Percentiles rank a stretch among this genome's conserved stretches.
Conservation (phyloP, 176 grass and related monocot species). For the Triticum aestivum region IWGSC_CS_RefSeq_v2.1 NC_057805.1:504433257-504433756, state of each 20-base stretch:
- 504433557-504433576: too few species aligned
- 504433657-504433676: too few species aligned
- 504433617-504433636: neutral
- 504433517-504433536: neutral
- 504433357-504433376: neutral
- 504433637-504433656: too few species aligned
- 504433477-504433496: neutral
- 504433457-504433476: neutral
- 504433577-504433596: too few species aligned
- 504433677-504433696: too few species aligned
- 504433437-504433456: neutral
- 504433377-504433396: neutral
- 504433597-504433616: too few species aligned
- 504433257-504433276: neutral
- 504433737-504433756: neutral
- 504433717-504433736: too few species aligned
- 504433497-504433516: too few species aligned
- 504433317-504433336: constrained; percentile 73
- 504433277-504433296: constrained; percentile 72
- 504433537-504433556: neutral
- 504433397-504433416: neutral
- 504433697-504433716: too few species aligned
- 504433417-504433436: neutral
- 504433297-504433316: constrained; percentile 58
- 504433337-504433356: constrained; percentile 60